Evolutionary conservation across 73 alveolate species (phyloP).

Genomic region (Tetrahymena borealis): DNA sequence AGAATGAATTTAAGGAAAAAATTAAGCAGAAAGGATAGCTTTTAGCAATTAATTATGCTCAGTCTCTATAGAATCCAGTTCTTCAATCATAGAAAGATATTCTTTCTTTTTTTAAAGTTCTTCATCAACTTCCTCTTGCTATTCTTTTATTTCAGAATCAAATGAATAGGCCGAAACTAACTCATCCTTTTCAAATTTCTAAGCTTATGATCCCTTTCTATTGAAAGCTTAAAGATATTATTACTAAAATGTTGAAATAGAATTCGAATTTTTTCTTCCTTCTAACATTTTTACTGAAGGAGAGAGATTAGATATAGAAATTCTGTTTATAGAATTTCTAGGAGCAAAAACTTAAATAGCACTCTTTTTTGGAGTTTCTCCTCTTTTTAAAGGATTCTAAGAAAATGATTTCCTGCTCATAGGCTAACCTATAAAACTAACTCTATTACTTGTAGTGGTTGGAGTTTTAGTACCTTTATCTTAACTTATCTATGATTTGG

Average conservation of each 20-base stretch:
- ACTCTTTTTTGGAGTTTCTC: background rate
- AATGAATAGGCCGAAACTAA: background rate
- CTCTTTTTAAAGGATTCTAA: background rate
- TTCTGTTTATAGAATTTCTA: background rate
- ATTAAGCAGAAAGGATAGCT: background rate
- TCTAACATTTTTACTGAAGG: background rate
- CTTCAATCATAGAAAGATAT: background rate
- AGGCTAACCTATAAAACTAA: background rate
- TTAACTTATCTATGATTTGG: background rate
- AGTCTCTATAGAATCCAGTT: background rate
- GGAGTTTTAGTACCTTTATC: background rate
- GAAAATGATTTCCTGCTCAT: background rate
- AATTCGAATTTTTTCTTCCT: background rate
- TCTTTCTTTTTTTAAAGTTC: background rate
- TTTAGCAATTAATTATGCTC: background rate
- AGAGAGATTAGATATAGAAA: background rate
- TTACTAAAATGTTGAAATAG: background rate
- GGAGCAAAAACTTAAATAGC: background rate
- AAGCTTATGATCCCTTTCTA: background rate
- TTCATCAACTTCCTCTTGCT: background rate
- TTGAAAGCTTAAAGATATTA: background rate
- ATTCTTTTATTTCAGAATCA: background rate
- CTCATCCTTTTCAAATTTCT: background rate
- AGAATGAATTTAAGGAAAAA: background rate
- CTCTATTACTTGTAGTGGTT: background rate